Evolutionary conservation across 768 basidiomycete species (phyloP), one percentile per base, ranked within the genome.

Genomic region (Hortiboletus flavorubellus): DNA sequence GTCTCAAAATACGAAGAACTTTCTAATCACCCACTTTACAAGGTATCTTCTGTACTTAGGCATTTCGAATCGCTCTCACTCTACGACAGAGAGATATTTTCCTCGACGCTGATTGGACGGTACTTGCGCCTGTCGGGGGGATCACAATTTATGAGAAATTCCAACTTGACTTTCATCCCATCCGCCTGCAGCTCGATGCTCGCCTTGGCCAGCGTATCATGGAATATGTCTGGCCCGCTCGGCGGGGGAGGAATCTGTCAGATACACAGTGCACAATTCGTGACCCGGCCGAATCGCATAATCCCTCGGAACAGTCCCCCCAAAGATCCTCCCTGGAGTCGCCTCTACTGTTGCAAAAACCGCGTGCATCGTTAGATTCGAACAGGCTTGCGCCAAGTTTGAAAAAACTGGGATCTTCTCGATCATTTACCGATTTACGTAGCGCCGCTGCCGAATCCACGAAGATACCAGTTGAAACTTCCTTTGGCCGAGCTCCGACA

Each of bases 81-180:
- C 33, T 44, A 50, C 16, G 54, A 61, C 59, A 91, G 87, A 77
- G 78, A 55, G 84, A 86, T 15, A 70, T 92, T 23, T 94, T 96
- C 69, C 76, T 87, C 18, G 75, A 84, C 1, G 87, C 86, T 2
- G 82, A 85, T 52, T 96, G 93, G 94, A 83, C 79, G 4, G 80
- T 90, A 26, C 75, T 93, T n/a, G 82, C 93, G 1, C 91, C 93
- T 15, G 93, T 98, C 23, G 95, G 93, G 18, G 95, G 95, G 12
- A 97, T 98, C 60, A 83, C 87, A 2, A 91, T 97, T 59, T 87
- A 93, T 68, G 86, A 93, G 68, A 77, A 80, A 30, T 91, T 97
- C 61, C 84, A 89, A 59, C 73, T 96, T 35, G 80, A 83, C 29
- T 75, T 97, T 40, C 93, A 95, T 68, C 95, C 94, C 0, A 79